Conservation (phyloP, 2,329 filamentous ascomycete species). For the Apiospora phragmitis region DNA sequence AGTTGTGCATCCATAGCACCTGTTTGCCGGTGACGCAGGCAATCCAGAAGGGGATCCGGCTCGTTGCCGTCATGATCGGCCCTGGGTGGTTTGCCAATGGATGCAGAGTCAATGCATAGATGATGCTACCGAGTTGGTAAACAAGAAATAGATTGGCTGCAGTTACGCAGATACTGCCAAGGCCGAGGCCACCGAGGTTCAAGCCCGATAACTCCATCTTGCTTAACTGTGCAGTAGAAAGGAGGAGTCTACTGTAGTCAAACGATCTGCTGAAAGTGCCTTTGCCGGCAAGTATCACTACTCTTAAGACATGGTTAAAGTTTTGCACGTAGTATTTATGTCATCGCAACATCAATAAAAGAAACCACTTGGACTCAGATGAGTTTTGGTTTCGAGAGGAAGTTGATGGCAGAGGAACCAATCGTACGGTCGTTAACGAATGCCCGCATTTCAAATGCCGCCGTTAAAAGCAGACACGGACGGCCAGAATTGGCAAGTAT, state of each 20-base stretch:
- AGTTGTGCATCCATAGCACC: conserved; percentile 23
- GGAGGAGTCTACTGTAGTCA: background rate
- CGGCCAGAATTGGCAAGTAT: background rate
- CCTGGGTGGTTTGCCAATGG: conserved; percentile 25
- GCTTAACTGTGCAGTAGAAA: background rate
- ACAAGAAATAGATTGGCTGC: background rate
- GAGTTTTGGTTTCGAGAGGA: background rate
- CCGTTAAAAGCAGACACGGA: background rate
- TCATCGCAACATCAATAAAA: background rate
- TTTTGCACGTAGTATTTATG: background rate
- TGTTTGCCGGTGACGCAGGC: conserved; percentile 20
- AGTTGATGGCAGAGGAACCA: background rate
- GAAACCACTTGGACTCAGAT: background rate
- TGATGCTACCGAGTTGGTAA: conserved; percentile 13
- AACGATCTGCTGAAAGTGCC: background rate
- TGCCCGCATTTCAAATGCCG: background rate
- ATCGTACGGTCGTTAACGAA: background rate
- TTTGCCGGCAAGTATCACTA: background rate
- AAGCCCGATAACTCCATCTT: background rate
- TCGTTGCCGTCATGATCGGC: conserved; percentile 20
- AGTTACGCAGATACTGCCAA: background rate
- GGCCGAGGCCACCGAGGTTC: background rate
- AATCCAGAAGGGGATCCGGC: conserved; percentile 26
- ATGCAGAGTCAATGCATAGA: conserved; percentile 25
- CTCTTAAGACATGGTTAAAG: background rate